Evolutionary conservation across 139 green algal species (phyloP).

Genomic region (Volvox reticuliferus): DNA sequence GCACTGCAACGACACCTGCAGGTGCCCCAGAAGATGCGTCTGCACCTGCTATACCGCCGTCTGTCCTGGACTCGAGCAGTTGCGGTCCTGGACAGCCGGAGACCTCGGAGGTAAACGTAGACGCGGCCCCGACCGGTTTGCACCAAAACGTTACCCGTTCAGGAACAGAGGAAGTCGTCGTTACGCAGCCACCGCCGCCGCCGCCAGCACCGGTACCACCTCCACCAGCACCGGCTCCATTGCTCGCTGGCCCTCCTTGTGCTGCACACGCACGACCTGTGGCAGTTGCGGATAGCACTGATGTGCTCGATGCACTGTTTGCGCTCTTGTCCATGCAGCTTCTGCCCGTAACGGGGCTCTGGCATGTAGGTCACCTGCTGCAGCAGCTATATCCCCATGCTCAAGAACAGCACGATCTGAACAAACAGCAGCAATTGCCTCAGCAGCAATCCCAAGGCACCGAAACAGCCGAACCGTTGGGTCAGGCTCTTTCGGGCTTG

Average conservation of each 20-base stretch:
- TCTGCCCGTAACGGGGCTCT: conserved; percentile 69
- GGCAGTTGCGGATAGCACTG: background rate
- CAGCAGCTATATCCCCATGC: conserved; percentile 63
- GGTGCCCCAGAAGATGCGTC: background rate
- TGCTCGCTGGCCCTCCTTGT: background rate
- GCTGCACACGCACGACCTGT: background rate
- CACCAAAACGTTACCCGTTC: too few species aligned
- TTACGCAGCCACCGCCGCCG: background rate
- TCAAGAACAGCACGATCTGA: conserved; percentile 18
- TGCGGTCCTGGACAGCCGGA: background rate
- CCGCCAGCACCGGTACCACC: background rate
- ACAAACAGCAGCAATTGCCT: background rate
- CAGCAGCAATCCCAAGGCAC: background rate
- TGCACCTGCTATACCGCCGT: background rate
- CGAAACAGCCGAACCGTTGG: background rate
- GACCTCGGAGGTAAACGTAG: background rate
- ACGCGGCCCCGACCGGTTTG: background rate
- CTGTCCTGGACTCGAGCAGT: background rate
- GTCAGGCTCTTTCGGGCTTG: too few species aligned
- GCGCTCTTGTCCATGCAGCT: conserved; percentile 55
- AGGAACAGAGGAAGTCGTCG: too few species aligned
- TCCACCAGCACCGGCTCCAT: background rate
- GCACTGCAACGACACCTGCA: background rate
- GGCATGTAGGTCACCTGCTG: conserved; percentile 68
- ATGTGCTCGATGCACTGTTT: conserved; percentile 67